A percentile compares a stretch with the other conserved stretches of the same genome.
These are phyloP conservation scores for Neopestalotiopsis sp. DNA, from an alignment of 2,329 filamentous ascomycete genomes.

Conservation along the genomic window DNA sequence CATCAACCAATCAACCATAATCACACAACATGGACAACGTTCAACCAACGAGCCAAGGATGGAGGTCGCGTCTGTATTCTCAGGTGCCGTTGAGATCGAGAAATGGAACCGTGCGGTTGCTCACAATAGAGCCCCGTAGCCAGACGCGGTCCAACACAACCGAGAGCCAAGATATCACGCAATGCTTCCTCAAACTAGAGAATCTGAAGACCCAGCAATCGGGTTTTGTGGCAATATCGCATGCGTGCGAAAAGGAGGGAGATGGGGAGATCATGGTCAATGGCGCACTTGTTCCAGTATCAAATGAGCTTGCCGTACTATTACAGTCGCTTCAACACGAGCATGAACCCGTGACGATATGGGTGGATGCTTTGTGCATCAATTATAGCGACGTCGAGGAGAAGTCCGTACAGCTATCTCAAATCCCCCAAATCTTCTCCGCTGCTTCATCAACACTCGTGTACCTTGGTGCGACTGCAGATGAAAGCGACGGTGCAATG, in stretches of 20 bases:
- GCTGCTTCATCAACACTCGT: slow-evolving; percentile 24
- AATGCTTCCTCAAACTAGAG: slow-evolving; percentile 27
- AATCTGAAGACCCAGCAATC: slow-evolving; percentile 24
- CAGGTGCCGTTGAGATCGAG: slow-evolving; percentile 27
- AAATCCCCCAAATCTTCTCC: slow-evolving; percentile 25
- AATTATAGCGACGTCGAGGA: slow-evolving; percentile 8
- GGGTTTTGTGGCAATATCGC: slow-evolving; percentile 26
- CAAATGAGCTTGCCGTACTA: slow-evolving; percentile 20
- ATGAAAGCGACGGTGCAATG: slow-evolving; percentile 29
- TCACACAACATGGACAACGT: neutral
- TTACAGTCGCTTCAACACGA: slow-evolving; percentile 24
- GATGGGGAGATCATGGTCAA: slow-evolving; percentile 17
- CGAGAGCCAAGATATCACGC: slow-evolving; percentile 19
- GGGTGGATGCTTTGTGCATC: slow-evolving; percentile 13
- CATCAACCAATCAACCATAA: neutral
- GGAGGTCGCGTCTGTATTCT: slow-evolving; percentile 29
- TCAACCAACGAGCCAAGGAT: neutral
- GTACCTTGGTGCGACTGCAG: slow-evolving; percentile 25
- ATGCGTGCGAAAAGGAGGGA: slow-evolving; percentile 22
- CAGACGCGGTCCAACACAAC: slow-evolving; percentile 18
- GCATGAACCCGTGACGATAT: slow-evolving; percentile 17
- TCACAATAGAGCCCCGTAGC: slow-evolving; percentile 28
- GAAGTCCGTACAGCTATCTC: slow-evolving; percentile 27
- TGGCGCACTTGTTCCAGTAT: neutral
- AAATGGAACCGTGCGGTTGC: slow-evolving; percentile 28